Base-by-base conservation (phyloP, 306 rosid species). In the Coriaria nepalensis region DNA sequence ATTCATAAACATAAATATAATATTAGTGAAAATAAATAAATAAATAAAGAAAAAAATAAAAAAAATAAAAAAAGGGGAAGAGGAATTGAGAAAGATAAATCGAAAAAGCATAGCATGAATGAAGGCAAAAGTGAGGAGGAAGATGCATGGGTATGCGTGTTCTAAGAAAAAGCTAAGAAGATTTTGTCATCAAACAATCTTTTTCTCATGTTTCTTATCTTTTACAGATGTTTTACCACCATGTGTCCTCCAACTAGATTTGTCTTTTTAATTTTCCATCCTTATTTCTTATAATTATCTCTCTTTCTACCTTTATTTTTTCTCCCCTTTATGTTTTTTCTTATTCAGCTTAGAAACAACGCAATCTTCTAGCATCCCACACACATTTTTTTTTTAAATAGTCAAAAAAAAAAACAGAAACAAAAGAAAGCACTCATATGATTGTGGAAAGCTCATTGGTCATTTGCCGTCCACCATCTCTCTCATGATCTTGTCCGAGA, bases 281-380 rank as follows among this genome's bases (percentile, higher is more conserved):
- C 11, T 43, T 61, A 36, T 39, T 33, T 45, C 53, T 52, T 10
- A 38, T 49, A 4, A 20, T 20, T 13, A 45, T 35, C 43, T 50
- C 39, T 60, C 44, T 43, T 9, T 38, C 15, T 40, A 35, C 8
- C 33, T 6, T 47, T 20, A 6, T 45, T 51, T 29, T 47, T 36
- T 11, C n/a, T 6, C n/a, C 46, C 36, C 8, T 53, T 12, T 45
- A 33, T 39, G 29, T 36, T 46, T 12, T 3, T 29, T 67, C 40
- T 4, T 52, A 71, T 80, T 86, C 93, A 69, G 93, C 95, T 86
- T 81, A 64, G 72, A 72, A 75, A 73, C 82, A 78, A 81, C 93
- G 93, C 93, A 34, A 64, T 62, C 61, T 49, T 69, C 35, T 20
- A 20, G 63, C 70, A 65, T 62, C 72, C 81, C 92, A 66, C 83